phyloP scores from a whole-genome alignment of 2,329 filamentous ascomycete species.

The Penicillium sp. region DNA sequence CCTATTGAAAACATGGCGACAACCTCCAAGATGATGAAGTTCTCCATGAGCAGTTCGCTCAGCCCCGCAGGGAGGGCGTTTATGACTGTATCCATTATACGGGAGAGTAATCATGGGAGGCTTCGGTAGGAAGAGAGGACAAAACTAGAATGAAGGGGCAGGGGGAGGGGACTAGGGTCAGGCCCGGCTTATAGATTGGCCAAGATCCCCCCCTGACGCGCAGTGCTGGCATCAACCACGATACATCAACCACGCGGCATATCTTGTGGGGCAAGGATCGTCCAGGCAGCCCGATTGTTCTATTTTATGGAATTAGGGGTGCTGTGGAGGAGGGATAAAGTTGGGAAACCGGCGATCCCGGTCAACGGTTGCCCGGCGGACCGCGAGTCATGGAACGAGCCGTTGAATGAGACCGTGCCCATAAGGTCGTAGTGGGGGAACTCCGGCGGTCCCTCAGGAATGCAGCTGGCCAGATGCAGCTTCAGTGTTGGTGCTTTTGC shows the following conservation, averaged over 20 bases:
- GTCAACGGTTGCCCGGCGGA: not conserved
- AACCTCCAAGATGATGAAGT: conserved; percentile 5
- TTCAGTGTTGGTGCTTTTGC: not conserved
- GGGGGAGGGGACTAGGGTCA: not conserved
- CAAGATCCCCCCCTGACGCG: not conserved
- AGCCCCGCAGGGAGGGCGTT: conserved; percentile 3
- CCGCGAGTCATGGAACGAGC: not conserved
- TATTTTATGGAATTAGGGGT: not conserved
- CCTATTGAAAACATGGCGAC: conserved; percentile 14
- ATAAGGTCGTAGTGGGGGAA: not conserved
- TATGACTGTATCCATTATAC: conserved; percentile 8
- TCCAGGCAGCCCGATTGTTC: not conserved
- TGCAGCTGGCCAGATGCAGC: not conserved
- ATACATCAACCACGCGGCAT: not conserved
- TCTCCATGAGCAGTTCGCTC: conserved; percentile 1
- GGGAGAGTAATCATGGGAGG: not conserved
- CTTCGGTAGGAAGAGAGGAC: not conserved
- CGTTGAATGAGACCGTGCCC: not conserved
- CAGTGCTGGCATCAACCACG: not conserved
- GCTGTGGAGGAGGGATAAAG: not conserved
- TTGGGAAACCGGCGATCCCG: not conserved
- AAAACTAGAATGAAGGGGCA: not conserved
- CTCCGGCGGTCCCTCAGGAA: not conserved
- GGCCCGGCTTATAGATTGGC: not conserved
- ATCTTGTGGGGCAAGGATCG: not conserved